Evolutionary conservation across 2,329 filamentous ascomycete genomes (phyloP), one percentile per base, ranked within the genome.

Genomic region (Plenodomus lindquistii): DNA sequence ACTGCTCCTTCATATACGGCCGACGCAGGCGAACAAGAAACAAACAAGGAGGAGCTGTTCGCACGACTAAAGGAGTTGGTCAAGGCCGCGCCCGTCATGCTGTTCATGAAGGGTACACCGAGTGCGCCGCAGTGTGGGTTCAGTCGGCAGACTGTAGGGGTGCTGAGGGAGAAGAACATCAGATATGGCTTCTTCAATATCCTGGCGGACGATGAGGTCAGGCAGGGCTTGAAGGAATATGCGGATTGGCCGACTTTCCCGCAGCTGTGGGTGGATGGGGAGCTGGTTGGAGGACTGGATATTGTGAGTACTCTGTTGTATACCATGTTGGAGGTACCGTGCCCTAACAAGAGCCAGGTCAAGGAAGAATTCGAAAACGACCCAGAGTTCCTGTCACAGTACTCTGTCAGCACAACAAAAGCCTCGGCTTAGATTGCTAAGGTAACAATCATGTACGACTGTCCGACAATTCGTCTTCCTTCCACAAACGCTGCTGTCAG

Each of bases 151-250:
- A 78, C 96, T 37, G 94, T 99, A 37, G 85, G 79, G 20, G 83
- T 99, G 39, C 76, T 99, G 63, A 84, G 94, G 43, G 93, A 97
- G 75, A 87, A 91, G 69, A 88, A 88, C 41, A 88, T 99, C 52
- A 91, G 96, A 71, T 99, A 97, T 72, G 94, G 94, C 17, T 99
- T 99, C 80, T 99, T 99, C 80, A 97, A 99, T 71, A 99, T 99
- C 57, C 76, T 99, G 63, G 94, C 94, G 55, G 94, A 99, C 71
- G 93, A 99, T 66, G 93, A 97, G 73, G 94, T 99, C 40, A 83
- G 94, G 52, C 93, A 97, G 76, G 94, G 94, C 0, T 77, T 99
- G 67, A 99, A 99, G 81, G 90, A 94, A 75, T 97, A 86, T 72
- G 91, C 91, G n/a, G 94, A 97, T 54, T 99, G 94, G 94, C 94